Conservation (phyloP, 306 rosid genomes). For the Prosopis cineraria region DNA sequence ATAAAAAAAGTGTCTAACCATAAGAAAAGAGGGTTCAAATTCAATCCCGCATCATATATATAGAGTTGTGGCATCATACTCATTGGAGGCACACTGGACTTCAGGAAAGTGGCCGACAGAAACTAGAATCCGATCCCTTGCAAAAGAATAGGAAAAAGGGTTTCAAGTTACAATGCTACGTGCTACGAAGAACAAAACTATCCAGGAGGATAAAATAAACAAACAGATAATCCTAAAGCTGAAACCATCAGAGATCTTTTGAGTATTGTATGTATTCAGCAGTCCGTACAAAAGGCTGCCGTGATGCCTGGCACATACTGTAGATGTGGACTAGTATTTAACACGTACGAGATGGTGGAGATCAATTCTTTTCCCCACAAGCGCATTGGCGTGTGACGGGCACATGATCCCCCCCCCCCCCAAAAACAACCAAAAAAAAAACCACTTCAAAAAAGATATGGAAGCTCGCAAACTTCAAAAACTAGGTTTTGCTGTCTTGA, state of each 20-base stretch:
- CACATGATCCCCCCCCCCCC: background rate
- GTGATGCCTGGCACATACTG: conserved; percentile 14
- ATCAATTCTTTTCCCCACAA: conserved; percentile 20
- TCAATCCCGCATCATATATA: too few relatives aligned
- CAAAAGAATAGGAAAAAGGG: background rate
- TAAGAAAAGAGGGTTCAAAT: background rate
- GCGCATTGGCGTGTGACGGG: conserved; percentile 25
- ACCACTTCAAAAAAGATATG: conserved; percentile 37
- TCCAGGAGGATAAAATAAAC: background rate
- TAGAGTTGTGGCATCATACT: too few relatives aligned
- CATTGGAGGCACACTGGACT: too few relatives aligned
- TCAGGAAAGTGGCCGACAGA: background rate
- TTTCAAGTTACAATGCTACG: background rate
- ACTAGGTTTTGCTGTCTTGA: conserved; percentile 38
- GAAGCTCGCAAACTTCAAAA: conserved; percentile 41
- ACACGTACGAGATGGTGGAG: background rate
- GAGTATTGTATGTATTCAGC: background rate
- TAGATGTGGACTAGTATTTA: conserved; percentile 15
- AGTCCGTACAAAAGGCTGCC: background rate
- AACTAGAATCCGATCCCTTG: background rate
- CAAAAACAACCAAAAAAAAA: too few relatives aligned
- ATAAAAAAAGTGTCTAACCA: too few relatives aligned
- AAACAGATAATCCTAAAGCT: conserved; percentile 5
- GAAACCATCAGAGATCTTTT: conserved; percentile 19
- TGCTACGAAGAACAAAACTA: background rate